Base-by-base conservation (phyloP, 2,329 filamentous ascomycete species). In the Ciborinia camelliae region DNA sequence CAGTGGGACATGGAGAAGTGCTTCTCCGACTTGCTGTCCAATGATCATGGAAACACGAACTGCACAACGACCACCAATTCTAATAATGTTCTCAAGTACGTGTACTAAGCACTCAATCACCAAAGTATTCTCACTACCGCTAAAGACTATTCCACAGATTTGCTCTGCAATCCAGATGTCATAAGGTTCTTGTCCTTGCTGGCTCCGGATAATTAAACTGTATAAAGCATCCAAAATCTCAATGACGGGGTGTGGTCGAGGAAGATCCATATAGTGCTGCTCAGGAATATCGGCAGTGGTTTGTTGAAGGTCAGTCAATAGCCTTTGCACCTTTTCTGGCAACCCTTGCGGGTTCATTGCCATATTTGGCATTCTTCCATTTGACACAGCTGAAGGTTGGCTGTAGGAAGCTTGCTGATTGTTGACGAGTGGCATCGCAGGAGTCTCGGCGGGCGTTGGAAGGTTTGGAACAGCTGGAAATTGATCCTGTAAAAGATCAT, bases 401-500 rank as follows among this genome's bases (percentile, higher is more conserved):
- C 81, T 78, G 70, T 88, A 88, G 6, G 81, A 77, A 66, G 81
- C 81, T 67, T 86, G 75, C 68, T 87, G 86, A 2, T 79, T 77
- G 37, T 77, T 79, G 23, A 86, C 69, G 55, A 74, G 81, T 50
- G 72, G 69, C 48, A 86, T 79, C 6, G 84, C 80, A 0, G 84
- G 82, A 1, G 85, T 83, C 72, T 89, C 86, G 6, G 83, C 79
- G 2, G 84, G 82, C 0, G 84, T 84, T n/a, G 85, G 80, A 8
- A 88, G 75, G 66, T 77, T 84, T 2, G 84, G 80, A n/a, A 88
- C 77, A 18, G 81, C 75, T 61, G 78, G 81, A 72, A 84, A 89
- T 65, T 85, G 82, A 45, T 89, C 86, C 69, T 86, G 84, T 4
- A 89, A 78, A 14, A 87, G 81, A 66, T 89, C 86, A 66, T 88